These are phyloP conservation scores for Talaromyces proteolyticus DNA, from an alignment of 495 filamentous ascomycete genomes.

Conservation along the genomic window DNA sequence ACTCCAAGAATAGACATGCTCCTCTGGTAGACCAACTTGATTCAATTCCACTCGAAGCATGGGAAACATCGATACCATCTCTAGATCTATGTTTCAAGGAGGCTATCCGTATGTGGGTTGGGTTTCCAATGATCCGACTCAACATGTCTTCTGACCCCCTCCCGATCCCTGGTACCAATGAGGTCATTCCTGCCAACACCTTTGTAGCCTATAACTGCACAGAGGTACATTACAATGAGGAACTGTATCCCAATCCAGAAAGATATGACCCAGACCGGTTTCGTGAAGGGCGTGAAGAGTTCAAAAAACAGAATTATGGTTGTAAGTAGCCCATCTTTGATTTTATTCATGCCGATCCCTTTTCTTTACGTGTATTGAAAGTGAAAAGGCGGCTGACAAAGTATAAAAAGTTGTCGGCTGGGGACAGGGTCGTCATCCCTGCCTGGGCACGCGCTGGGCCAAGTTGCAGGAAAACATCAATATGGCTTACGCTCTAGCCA, in stretches of 20 bases:
- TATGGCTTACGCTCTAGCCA: slow-evolving; percentile 30
- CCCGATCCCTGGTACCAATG: slow-evolving; percentile 25
- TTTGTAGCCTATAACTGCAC: slow-evolving; percentile 26
- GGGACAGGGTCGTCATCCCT: slow-evolving; percentile 40
- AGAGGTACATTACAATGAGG: slow-evolving; percentile 29
- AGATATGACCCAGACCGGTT: slow-evolving; percentile 40
- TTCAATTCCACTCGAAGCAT: slow-evolving; percentile 30
- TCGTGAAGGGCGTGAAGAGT: slow-evolving; percentile 30
- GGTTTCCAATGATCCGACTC: slow-evolving; percentile 1
- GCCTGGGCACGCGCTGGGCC: slow-evolving; percentile 31
- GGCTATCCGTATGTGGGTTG: slow-evolving; percentile 29
- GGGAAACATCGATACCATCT: slow-evolving; percentile 39
- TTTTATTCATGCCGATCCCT: not conserved
- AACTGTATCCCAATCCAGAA: slow-evolving; percentile 32
- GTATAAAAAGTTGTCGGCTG: slow-evolving; percentile 25
- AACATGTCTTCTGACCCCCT: slow-evolving; percentile 31
- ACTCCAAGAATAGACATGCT: slow-evolving; percentile 20
- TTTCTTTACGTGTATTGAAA: not conserved
- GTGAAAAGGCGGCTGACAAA: not conserved
- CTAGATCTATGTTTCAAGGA: slow-evolving; percentile 37
- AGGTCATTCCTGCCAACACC: slow-evolving; percentile 35
- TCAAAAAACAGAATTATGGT: slow-evolving; percentile 28
- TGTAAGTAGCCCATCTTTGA: slow-evolving; percentile 9
- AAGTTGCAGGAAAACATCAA: slow-evolving; percentile 42
- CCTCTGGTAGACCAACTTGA: slow-evolving; percentile 30